Base-by-base conservation (phyloP, 2,329 filamentous ascomycete genomes). In the Cercospora sp. region DNA sequence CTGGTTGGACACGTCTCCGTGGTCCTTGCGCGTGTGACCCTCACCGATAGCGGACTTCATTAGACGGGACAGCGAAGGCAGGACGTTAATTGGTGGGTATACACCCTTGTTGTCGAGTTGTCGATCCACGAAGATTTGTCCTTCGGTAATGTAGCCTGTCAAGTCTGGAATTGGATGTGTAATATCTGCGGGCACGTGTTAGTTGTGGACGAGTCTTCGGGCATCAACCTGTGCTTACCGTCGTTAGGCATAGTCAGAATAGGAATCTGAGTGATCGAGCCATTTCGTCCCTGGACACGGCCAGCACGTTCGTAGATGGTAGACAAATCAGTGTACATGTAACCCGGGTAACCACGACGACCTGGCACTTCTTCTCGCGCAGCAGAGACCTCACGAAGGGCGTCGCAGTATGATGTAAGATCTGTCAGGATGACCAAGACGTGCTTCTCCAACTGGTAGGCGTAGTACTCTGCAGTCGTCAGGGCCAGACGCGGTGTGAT, bases 291-390 rank as follows among this genome's bases (percentile, higher is more conserved):
- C 78, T 93, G 86, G 61, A 99, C 95, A 91, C 95, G 95, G 78
- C 95, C 95, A 75, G 95, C 95, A 84, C 95, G 94, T 84, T 99
- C 95, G 86, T 99, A 99, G 77, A 99, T 97, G 79, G 95, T 99
- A 68, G 95, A 97, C 89, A 99, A 91, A 89, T 99, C 96, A 75
- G 95, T 99, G 87, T 99, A 99, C 95, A 99, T 99, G 87, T 99
- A 99, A 92, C 95, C 95, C 64, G 95, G 95, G 85, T 95, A 99
- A 87, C 95, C 95, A 89, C 95, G 94, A 81, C 95, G 94, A 87
- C 95, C 95, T 48, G 95, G 95, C 53, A 99, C 95, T 89, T 99
- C 95, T 87, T 99, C 95, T 84, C 95, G 89, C 63, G 95, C 95
- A 64, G 95, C 94, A 13, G 95, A 99, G 61, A 99, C 95, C 83